Evolutionary conservation across 768 basidiomycete species (phyloP).

Genomic region (Auriscalpium microsporum): DNA sequence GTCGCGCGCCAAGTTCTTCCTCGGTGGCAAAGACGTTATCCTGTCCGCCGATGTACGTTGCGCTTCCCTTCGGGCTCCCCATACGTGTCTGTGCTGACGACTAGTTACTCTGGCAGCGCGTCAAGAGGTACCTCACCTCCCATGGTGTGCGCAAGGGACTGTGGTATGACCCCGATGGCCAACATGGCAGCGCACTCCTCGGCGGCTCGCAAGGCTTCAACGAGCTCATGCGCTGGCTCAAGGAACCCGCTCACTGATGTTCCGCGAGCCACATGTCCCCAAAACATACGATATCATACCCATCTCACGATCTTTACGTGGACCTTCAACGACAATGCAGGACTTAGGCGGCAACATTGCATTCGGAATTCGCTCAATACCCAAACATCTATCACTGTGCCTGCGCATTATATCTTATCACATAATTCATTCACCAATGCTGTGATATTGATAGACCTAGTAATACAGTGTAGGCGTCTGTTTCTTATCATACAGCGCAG

Average conservation of each 20-base stretch:
- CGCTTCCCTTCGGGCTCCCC: neutral
- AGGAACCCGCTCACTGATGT: conserved; percentile 10
- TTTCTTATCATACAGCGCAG: too few relatives aligned
- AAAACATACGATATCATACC: neutral
- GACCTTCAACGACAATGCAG: too few relatives aligned
- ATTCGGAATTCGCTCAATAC: too few relatives aligned
- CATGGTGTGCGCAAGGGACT: conserved; percentile 67
- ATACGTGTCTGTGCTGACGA: neutral
- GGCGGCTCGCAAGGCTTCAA: conserved; percentile 42
- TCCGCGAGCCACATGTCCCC: neutral
- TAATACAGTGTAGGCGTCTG: too few relatives aligned
- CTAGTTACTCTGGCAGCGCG: conserved; percentile 37
- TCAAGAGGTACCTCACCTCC: conserved; percentile 63
- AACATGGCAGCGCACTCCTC: conserved; percentile 55
- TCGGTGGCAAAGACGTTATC: conserved; percentile 81
- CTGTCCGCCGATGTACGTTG: conserved; percentile 56
- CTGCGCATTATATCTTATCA: too few relatives aligned
- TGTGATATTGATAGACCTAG: too few relatives aligned
- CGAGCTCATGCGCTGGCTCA: conserved; percentile 58
- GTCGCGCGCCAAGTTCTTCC: conserved; percentile 56
- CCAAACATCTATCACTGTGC: too few relatives aligned
- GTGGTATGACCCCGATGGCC: conserved; percentile 52
- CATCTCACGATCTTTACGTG: neutral
- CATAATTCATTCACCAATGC: too few relatives aligned
- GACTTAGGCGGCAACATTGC: too few relatives aligned